Base-by-base conservation (phyloP, 768 basidiomycete species). In the Boletus fagicola region DNA sequence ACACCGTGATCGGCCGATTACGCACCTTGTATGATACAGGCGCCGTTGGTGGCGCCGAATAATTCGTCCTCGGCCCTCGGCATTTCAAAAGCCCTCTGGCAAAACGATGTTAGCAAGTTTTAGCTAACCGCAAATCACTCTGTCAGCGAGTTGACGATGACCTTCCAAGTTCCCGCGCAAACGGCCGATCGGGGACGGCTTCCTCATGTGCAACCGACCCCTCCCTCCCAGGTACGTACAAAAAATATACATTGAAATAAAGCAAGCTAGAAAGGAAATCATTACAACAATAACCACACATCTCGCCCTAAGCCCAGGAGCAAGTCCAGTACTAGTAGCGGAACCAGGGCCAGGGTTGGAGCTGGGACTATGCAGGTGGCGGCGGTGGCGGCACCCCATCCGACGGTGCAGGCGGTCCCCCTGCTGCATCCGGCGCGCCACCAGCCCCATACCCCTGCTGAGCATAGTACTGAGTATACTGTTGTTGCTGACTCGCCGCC, bases 401-500 rank as follows among this genome's bases (percentile, higher is more conserved):
- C 20, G 59, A 51, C 0, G 69, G 59, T 36, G 60, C 58, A 22
- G 63, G 69, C 33, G 75, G 66, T n/a, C 68, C 74, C 10, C 68
- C 54, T 22, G 65, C 49, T 3, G 46, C 30, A 40, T 48, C 46
- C 3, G 56, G 56, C 16, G 30, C 40, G 10, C 43, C 68, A 15
- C 22, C 57, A 33, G 70, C 62, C 20, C 65, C 69, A 56, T 87
- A 83, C 1, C 79, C 83, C 51, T 83, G 79, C 51, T 83, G 79
- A 16, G 81, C 79, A 65, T 91, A 90, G 70, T 90, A 90, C 57
- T 89, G 86, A 15, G 78, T 79, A 63, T 92, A 90, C 64, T 88
- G 85, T 61, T 89, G 87, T 60, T 83, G 83, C 44, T 77, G 76
- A 54, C 67, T 69, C 11, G 86, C 83, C 39, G 83, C 83, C 90